phyloP scores from a whole-genome alignment of 1,139 yeast genomes.

The Diutina scorzettiae region DNA sequence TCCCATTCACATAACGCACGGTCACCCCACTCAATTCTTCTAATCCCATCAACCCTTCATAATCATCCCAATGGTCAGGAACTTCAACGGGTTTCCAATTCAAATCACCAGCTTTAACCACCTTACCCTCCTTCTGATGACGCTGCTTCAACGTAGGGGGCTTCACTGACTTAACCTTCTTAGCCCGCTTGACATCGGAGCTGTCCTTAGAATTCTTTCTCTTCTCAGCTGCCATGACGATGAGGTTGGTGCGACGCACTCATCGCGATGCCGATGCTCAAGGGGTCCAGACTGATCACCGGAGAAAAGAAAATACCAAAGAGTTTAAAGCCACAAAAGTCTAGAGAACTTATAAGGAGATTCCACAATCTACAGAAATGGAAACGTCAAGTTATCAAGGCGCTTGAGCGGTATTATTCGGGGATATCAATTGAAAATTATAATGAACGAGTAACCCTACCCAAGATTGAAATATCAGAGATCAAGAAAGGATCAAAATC shows the following conservation, averaged over 20 bases:
- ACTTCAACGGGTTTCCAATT: slow-evolving; percentile 76
- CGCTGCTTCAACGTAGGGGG: slow-evolving; percentile 23
- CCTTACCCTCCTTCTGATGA: slow-evolving; percentile 22
- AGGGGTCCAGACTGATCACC: background rate
- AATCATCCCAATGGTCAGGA: slow-evolving; percentile 76
- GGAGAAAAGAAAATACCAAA: background rate
- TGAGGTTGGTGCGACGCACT: background rate
- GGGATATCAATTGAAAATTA: slow-evolving; percentile 18
- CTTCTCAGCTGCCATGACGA: background rate
- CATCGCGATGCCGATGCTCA: slow-evolving; percentile 1
- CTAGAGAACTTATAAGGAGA: slow-evolving; percentile 55
- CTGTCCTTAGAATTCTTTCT: background rate
- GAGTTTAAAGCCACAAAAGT: slow-evolving; percentile 48
- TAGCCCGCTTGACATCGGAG: background rate
- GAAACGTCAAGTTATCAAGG: slow-evolving; percentile 7
- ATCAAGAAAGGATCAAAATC: too few species aligned
- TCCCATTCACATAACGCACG: slow-evolving; percentile 56
- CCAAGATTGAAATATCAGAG: too few species aligned
- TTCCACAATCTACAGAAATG: slow-evolving; percentile 49
- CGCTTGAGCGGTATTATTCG: slow-evolving; percentile 6
- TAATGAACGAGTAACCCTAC: too few species aligned
- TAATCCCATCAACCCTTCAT: slow-evolving; percentile 81
- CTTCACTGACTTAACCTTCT: slow-evolving; percentile 6
- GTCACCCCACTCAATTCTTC: slow-evolving; percentile 93
- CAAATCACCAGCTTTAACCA: slow-evolving; percentile 39